A percentile compares a stretch with the other conserved stretches of the same genome.
Conservation (phyloP, 2,329 filamentous ascomycete species). For the Plectosphaerella cucumerina region DNA sequence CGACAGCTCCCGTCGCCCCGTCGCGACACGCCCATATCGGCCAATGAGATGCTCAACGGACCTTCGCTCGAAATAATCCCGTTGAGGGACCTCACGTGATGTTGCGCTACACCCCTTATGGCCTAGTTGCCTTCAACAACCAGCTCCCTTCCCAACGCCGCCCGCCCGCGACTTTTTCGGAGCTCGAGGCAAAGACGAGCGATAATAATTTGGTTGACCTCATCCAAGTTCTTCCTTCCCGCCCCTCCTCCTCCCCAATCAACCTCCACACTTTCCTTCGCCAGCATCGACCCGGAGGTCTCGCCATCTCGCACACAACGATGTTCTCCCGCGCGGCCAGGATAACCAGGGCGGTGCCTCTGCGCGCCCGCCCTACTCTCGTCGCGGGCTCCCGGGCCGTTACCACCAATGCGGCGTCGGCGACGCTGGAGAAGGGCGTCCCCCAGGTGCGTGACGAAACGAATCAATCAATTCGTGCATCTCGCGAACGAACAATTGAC, state of each 20-base stretch:
- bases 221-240: conserved; percentile 9
- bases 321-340: conserved; percentile 72
- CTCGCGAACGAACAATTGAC: conserved; percentile 12
- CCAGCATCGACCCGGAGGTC: conserved; percentile 25
- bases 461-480: not conserved
- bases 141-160: conserved; percentile 29
- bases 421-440: conserved; percentile 76
- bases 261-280: conserved; percentile 18
- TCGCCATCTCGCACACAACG: conserved; percentile 24
- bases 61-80: conserved; percentile 9
- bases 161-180: conserved; percentile 34
- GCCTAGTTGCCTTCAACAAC: conserved; percentile 34
- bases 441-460: conserved; percentile 41
- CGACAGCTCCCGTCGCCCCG: no score
- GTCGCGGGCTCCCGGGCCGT: conserved; percentile 65
- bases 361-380: conserved; percentile 45
- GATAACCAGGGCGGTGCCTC: conserved; percentile 55
- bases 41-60: not conserved
- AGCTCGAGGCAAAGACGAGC: conserved; percentile 24
- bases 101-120: conserved; percentile 15
- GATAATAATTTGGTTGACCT: conserved; percentile 20
- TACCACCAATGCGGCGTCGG: conserved; percentile 91
- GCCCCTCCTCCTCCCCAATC: conserved; percentile 20
- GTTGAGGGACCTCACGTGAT: conserved; percentile 20
- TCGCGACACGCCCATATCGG: not conserved